Evolutionary conservation across 148 eudicot species (phyloP), one percentile per base, ranked within the genome.

Genomic region (Chenopodium formosanum): DNA sequence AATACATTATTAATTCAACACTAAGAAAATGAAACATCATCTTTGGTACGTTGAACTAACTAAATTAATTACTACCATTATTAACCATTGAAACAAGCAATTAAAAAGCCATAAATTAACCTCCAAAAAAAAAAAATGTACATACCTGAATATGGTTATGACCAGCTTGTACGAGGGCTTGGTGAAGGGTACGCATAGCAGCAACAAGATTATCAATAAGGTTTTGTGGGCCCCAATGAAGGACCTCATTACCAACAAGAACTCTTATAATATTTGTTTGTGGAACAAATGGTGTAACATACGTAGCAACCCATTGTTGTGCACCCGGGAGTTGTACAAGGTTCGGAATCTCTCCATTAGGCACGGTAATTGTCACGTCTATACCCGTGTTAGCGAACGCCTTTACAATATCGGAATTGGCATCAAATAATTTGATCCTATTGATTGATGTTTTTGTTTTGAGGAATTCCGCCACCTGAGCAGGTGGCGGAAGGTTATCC

Each of bases 161-260:
- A 9, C 92, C 91, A 40, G 88, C 50, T 19, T 37, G 76, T 9
- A 73, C 74, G 0, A 95, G 90, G 0, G 94, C 97, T 17, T 64
- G 65, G 69, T 87, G 73, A 3, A 95, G 81, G 11, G 90, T 62
- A 48, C 84, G 75, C 98, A 95, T 95, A 23, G 97, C 98, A 11
- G 89, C 72, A 22, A 94, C 97, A 48, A 94, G 90, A 69, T 86
- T 88, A 63, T 88, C 87, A 9, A 81, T 82, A 11, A 87, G 76
- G 48, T 81, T 76, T 20, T 89, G 91, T 17, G 91, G 93, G 13
- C 93, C 94, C 92, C 93, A 91, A 70, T 94, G 98, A 50, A 94
- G 94, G 29, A 94, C 86, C 82, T 94, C 98, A 72, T 71, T 90
- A 0, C 97, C 98, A 12, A 94, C 88, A 29, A 88, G 50, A n/a